Base-by-base conservation (phyloP, 169 alveolate genomes). In the Blepharisma undulans region DNA sequence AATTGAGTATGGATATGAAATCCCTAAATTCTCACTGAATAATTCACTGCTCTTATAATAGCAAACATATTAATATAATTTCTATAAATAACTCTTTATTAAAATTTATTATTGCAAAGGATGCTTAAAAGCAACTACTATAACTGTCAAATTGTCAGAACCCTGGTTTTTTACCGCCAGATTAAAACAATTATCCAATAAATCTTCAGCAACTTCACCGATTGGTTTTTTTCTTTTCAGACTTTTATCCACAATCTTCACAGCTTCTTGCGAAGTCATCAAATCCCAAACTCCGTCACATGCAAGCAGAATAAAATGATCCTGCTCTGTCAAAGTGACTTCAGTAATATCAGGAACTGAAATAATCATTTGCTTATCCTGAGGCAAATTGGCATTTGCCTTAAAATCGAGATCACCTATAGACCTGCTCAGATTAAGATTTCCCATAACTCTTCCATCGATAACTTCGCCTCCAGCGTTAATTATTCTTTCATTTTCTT, bases 281-380 rank as follows among this genome's bases (percentile, higher is more conserved):
- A 99, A 98, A 94, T 99, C 99, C 99, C 99, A 99, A 18, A 99
- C 98, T 10, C 99, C 99, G 94, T 99, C 99, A 96, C 99, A 99
- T 27, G 99, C 99, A 88, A 99, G 97, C 36, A 99, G 95, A 77
- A 99, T 93, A 94, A 99, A 99, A 93, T 98, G 99, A 90, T 98
- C 99, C 59, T 97, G 96, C 19, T 93, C 91, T 0, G 97, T 93
- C 80, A 98, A 91, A 12, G 97, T 96, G 76, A 95, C 96, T n/a
- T 95, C 95, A 30, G 97, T 92, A 59, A 98, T 97, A 84, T 99
- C 99, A 21, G 99, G 99, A 87, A 92, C 92, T 12, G 99, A 98
- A 7, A 98, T 98, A 71, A 99, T 98, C 89, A 97, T 94, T 91
- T 98, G 99, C 90, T 98, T 99, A 76, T 96, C 94, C 6, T 98